phyloP scores from a whole-genome alignment of 306 rosid genomes.

The Canavalia ensiformis region DNA sequence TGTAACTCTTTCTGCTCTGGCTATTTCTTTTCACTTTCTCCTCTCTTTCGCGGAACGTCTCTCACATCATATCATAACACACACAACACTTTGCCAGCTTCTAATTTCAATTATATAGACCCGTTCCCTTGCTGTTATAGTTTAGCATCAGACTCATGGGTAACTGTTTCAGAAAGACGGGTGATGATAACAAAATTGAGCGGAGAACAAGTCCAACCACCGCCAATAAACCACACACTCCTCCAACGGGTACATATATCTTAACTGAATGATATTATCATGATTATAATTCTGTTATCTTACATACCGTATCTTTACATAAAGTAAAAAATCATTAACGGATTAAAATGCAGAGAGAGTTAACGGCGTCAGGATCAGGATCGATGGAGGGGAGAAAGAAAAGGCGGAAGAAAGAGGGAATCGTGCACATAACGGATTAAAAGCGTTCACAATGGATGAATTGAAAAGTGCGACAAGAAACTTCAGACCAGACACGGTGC shows the following conservation, averaged over 20 bases:
- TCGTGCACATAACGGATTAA: conserved; percentile 25
- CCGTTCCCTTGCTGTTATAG: background rate
- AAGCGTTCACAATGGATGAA: conserved; percentile 63
- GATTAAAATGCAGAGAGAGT: conserved; percentile 11
- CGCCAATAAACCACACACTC: background rate
- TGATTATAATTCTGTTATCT: background rate
- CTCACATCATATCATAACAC: background rate
- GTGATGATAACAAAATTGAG: background rate
- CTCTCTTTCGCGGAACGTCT: conserved; percentile 40
- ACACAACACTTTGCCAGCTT: background rate
- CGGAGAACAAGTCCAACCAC: background rate
- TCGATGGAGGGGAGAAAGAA: background rate
- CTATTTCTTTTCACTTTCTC: conserved; percentile 39
- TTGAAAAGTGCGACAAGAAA: conserved; percentile 79
- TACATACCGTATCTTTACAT: no score
- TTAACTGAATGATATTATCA: background rate
- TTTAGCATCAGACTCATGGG: conserved; percentile 42
- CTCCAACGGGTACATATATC: background rate
- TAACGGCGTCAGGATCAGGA: background rate
- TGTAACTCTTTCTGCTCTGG: background rate
- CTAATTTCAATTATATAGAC: conserved; percentile 8
- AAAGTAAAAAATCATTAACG: background rate
- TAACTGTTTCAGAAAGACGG: conserved; percentile 37
- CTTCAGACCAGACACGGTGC: conserved; percentile 75
- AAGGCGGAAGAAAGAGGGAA: background rate